phyloP scores from a whole-genome alignment of 73 alveolate genomes.

The Symbiodinium natans region DNA sequence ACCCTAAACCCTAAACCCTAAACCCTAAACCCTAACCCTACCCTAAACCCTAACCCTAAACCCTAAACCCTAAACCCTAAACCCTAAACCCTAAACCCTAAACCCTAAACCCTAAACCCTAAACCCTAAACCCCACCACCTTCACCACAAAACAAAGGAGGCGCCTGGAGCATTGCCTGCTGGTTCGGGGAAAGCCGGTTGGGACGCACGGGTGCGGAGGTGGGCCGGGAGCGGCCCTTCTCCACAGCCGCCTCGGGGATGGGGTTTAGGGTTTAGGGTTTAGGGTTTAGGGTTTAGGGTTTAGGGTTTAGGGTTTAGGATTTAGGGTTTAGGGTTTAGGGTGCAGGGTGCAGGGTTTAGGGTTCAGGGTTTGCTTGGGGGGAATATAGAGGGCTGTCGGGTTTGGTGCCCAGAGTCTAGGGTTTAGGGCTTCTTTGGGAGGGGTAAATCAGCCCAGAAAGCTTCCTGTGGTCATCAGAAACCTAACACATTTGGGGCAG shows the following conservation, averaged over 20 bases:
- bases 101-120: not conserved
- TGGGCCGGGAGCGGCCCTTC: conserved; percentile 58
- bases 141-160: not conserved
- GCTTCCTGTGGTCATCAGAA: no score
- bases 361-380: no score
- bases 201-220: conserved; percentile 79
- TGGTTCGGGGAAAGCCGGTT: conserved; percentile 26
- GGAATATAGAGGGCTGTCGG: no score
- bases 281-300: not conserved
- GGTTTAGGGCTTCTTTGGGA: no score
- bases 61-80: conserved; percentile 3
- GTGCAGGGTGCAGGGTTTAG: not conserved
- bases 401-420: no score
- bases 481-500: no score
- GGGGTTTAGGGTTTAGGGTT: not conserved
- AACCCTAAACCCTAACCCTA: not conserved
- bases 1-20: not conserved
- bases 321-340: not conserved
- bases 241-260: conserved; percentile 29
- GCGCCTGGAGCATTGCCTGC: conserved; percentile 84
- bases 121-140: not conserved
- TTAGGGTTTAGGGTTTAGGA: not conserved
- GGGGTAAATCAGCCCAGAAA: no score
- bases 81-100: not conserved
- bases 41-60: not conserved